These are phyloP conservation scores for Davidsoniella neocaledoniae DNA, from an alignment of 2,329 filamentous ascomycete species.

Conservation along the genomic window DNA sequence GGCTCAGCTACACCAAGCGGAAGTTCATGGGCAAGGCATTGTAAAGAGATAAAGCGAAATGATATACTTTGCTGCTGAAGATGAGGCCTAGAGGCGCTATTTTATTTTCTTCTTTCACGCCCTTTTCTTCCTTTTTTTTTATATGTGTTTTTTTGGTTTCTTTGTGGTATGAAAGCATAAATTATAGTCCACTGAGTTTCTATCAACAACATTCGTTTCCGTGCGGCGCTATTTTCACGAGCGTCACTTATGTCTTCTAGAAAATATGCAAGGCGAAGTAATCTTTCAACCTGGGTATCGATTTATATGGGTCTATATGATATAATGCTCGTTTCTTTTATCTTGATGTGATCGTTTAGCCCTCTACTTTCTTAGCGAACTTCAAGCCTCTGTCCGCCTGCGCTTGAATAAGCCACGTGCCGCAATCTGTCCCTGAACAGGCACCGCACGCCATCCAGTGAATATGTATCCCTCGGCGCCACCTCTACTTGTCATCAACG, in stretches of 20 bases:
- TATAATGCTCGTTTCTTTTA: neutral
- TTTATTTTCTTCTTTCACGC: constrained; percentile 4
- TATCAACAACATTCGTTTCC: neutral
- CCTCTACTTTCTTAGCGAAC: neutral
- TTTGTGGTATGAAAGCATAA: neutral
- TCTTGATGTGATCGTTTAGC: neutral
- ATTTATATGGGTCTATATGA: too few relatives aligned
- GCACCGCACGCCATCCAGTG: constrained; percentile 64
- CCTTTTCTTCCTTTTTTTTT: neutral
- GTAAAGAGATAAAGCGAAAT: constrained; percentile 23
- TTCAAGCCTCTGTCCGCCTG: constrained; percentile 36
- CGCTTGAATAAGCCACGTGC: constrained; percentile 67
- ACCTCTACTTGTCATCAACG: constrained; percentile 76
- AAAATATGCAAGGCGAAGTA: too few relatives aligned
- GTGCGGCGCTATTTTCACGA: too few relatives aligned
- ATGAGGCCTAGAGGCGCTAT: constrained; percentile 9
- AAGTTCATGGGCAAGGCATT: constrained; percentile 98
- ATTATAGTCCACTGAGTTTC: neutral
- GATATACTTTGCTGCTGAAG: neutral
- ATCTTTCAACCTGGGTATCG: too few relatives aligned
- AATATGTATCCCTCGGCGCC: constrained; percentile 86
- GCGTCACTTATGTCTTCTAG: too few relatives aligned
- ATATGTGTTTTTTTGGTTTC: neutral
- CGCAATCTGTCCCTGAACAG: constrained; percentile 61
- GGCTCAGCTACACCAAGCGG: constrained; percentile 96